Conservation (phyloP, 257 asterid genomes). For the Pogostemon cablin region DNA sequence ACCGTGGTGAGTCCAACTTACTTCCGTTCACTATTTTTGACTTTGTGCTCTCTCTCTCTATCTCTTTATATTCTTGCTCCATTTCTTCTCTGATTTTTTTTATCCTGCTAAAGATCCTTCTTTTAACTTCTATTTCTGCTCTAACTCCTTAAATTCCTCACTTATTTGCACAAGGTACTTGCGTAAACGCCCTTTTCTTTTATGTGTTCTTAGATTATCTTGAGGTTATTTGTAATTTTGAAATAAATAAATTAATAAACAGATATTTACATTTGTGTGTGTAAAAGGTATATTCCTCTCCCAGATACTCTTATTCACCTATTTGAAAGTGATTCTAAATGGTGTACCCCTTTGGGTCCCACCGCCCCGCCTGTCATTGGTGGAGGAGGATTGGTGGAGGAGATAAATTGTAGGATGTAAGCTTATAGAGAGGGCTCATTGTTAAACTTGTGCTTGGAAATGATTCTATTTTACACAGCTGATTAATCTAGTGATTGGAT, state of each 20-base stretch:
- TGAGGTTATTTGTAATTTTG: not conserved
- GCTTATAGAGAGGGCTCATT: too few species aligned
- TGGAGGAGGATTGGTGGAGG: too few species aligned
- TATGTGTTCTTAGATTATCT: not conserved
- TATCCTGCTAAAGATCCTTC: not conserved
- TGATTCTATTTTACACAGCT: not conserved
- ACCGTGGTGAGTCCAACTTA: conserved; percentile 23
- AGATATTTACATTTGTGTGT: not conserved
- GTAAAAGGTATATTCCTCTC: conserved; percentile 14
- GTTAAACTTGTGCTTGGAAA: too few species aligned
- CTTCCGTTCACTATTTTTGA: not conserved
- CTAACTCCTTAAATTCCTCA: not conserved
- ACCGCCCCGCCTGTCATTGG: too few species aligned
- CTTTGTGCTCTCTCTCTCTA: not conserved
- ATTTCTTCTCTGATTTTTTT: conserved; percentile 1
- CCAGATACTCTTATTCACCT: not conserved
- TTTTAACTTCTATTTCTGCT: not conserved
- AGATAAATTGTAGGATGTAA: too few species aligned
- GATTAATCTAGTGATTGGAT: not conserved
- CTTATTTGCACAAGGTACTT: not conserved
- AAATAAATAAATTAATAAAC: not conserved
- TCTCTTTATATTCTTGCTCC: conserved; percentile 9
- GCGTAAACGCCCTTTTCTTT: not conserved
- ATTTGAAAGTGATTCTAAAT: not conserved
- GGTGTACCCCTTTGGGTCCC: too few species aligned